Base-by-base conservation (phyloP, 23 red algal genomes). In the Gracilaria domingensis region DNA sequence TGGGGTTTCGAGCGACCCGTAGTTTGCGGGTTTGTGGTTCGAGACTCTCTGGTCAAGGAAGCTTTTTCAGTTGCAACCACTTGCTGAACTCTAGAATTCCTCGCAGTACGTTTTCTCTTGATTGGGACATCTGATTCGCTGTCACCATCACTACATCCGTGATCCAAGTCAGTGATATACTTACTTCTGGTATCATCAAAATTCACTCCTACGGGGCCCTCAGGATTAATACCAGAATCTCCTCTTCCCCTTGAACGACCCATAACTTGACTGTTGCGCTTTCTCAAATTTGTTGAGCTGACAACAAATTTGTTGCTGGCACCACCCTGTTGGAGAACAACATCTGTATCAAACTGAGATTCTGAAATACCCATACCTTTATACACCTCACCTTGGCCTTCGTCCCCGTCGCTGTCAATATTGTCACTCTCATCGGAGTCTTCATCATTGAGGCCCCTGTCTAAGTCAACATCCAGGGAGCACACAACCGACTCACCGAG, bases 291-390 rank as follows among this genome's bases (percentile, higher is more conserved):
- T 65, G 86, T 89, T 11, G 86, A 89, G 26, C 30, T 79, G 17
- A 89, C 61, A 33, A 89, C 86, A 79, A 89, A 51, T 36, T 89
- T 79, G 33, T 61, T 78, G 42, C 51, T 66, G 20, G 86, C 86
- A 47, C 86, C 86, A 60, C 56, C 73, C 78, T 89, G 6, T 66
- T 80, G 51, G 9, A 89, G 72, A 42, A 86, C 83, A 18, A 80
- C 36, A 33, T 89, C 86, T 39, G 86, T 80, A 20, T 80, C 86
- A 44, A 89, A 51, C 61, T 89, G 86, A 54, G 86, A 89, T 8
- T 70, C 69, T 34, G 69, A 34, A 55, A 44, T 59, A 21, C 36
- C 25, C 40, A 48, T 62, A 55, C 35, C 6, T 44, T 79, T 47
- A 17, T 8, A 11, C 11, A 25, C 77, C 25, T 45, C 72, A 25